phyloP scores from a whole-genome alignment of 768 basidiomycete genomes.

The Leccinum subtestaceum region DNA sequence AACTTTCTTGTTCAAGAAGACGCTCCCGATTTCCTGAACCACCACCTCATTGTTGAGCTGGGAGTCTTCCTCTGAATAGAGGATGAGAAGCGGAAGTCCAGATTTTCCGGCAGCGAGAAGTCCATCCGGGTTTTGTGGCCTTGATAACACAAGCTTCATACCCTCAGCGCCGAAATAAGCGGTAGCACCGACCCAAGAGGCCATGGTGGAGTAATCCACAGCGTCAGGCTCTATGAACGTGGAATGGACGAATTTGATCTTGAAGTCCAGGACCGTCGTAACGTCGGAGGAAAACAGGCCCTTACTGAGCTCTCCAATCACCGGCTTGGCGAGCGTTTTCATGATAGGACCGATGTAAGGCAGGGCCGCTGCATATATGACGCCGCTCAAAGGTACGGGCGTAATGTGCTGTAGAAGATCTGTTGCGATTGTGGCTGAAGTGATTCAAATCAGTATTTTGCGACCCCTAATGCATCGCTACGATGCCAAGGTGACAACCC shows the following conservation, averaged over 20 bases:
- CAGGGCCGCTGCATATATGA: constrained; percentile 7
- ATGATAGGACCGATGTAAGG: constrained; percentile 11
- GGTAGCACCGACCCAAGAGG: constrained; percentile 5
- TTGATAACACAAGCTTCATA: neutral
- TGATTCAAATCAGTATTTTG: neutral
- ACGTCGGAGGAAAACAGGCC: neutral
- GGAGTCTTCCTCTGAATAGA: neutral
- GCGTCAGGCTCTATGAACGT: constrained; percentile 3
- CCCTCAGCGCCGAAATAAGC: neutral
- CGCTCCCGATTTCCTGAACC: neutral
- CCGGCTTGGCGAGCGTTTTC: neutral
- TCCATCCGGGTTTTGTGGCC: neutral
- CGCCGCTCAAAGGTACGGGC: neutral
- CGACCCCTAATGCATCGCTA: neutral
- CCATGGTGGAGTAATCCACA: constrained; percentile 5
- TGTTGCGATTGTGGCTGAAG: neutral
- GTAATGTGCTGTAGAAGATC: constrained; percentile 2
- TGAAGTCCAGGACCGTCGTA: neutral
- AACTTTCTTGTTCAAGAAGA: neutral
- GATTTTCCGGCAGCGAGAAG: neutral
- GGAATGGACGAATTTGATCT: constrained; percentile 6
- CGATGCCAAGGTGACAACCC: neutral
- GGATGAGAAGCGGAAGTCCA: neutral
- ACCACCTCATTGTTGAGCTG: constrained; percentile 3
- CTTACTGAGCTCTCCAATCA: neutral